phyloP scores from a whole-genome alignment of 176 grass and related monocot genomes.

The Juncus effusus region DNA sequence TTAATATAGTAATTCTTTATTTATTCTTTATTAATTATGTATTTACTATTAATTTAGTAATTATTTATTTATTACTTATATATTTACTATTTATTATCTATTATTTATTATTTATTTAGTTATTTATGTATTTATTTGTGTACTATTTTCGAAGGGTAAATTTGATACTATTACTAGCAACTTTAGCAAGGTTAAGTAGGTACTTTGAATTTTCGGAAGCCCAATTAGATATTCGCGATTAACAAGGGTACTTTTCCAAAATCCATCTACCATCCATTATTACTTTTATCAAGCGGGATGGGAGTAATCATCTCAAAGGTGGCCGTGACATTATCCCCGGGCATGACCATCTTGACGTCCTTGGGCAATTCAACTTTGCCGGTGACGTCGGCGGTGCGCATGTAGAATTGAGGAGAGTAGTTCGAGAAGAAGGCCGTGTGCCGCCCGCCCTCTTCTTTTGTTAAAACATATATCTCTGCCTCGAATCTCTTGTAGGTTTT shows the following conservation, averaged over 20 bases:
- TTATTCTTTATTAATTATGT: too few relatives aligned
- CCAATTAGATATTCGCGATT: too few relatives aligned
- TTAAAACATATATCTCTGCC: slow-evolving; percentile 82
- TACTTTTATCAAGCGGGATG: slow-evolving; percentile 90
- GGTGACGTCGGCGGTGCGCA: slow-evolving; percentile 92
- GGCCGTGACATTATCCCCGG: slow-evolving; percentile 86
- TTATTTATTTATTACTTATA: neutral
- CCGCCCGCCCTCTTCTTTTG: slow-evolving; percentile 94
- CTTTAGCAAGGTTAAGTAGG: too few relatives aligned
- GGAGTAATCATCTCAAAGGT: slow-evolving; percentile 70
- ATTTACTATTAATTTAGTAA: neutral
- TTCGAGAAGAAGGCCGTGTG: slow-evolving; percentile 81
- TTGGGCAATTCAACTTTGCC: slow-evolving; percentile 68
- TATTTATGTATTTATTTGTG: neutral
- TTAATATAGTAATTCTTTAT: too few relatives aligned
- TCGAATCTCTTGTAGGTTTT: slow-evolving; percentile 89
- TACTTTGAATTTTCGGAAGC: neutral
- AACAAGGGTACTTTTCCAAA: too few relatives aligned
- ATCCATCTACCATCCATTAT: too few relatives aligned
- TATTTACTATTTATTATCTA: too few relatives aligned
- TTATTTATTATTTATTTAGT: too few relatives aligned
- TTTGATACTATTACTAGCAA: too few relatives aligned
- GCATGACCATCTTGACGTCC: slow-evolving; percentile 78
- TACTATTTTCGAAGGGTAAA: neutral
- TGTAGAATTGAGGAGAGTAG: slow-evolving; percentile 95